Evolutionary conservation across 1,139 yeast genomes (phyloP).

Genomic region (Yamadazyma buinensis): DNA sequence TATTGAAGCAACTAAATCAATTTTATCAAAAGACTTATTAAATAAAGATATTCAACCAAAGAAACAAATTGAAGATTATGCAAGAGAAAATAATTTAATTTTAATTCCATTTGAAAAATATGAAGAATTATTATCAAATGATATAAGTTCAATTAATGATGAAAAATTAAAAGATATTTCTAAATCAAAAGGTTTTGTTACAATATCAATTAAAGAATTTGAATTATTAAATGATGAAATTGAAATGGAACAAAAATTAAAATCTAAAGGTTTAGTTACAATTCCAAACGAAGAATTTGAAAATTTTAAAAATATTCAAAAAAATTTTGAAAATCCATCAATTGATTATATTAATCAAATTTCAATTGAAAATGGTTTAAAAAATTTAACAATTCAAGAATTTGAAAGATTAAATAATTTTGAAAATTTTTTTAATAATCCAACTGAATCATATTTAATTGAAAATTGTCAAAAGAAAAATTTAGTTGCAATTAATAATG

Average conservation of each 20-base stretch:
- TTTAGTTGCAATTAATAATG: conserved; percentile 22
- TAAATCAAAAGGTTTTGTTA: conserved; percentile 25
- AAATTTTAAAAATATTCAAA: conserved; percentile 13
- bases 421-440: conserved; percentile 12
- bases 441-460: conserved; percentile 27
- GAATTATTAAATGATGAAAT: conserved; percentile 27
- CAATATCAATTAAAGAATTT: conserved; percentile 25
- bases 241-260: conserved; percentile 30
- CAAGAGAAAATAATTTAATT: conserved; percentile 42
- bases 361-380: conserved; percentile 9
- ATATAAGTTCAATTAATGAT: conserved; percentile 19
- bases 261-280: conserved; percentile 32
- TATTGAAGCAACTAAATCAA: conserved; percentile 9
- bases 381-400: conserved; percentile 3
- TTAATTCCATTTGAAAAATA: conserved; percentile 44
- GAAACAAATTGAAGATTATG: conserved; percentile 39
- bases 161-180: conserved; percentile 21
- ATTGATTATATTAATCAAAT: conserved; percentile 17
- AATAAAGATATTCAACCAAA: conserved; percentile 12
- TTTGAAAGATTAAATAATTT: conserved; percentile 4
- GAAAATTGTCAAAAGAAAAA: conserved; percentile 23
- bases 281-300: conserved; percentile 23
- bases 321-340: conserved; percentile 16
- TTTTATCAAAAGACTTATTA: conserved; percentile 22
- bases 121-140: conserved; percentile 27